phyloP scores from a whole-genome alignment of 345 rosid species.

The Aquilaria yunnanensis region DNA sequence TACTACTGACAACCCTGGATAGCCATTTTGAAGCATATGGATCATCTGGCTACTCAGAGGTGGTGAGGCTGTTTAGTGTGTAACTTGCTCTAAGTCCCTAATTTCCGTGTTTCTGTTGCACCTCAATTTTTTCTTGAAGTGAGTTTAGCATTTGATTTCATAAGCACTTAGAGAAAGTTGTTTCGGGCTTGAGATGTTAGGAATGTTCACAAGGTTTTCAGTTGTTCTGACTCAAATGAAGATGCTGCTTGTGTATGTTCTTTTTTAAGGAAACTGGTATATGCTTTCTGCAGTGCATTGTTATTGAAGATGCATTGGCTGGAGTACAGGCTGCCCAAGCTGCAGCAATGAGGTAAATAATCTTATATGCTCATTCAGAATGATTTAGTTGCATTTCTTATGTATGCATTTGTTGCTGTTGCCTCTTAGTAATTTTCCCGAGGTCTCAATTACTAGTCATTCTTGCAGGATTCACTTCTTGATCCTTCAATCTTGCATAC shows the following conservation, averaged over 20 bases:
- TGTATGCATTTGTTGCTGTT: background rate
- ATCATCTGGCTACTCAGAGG: too few relatives aligned
- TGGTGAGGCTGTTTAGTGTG: too few relatives aligned
- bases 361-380: conserved; percentile 6
- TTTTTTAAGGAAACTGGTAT: conserved; percentile 6
- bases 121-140: too few relatives aligned
- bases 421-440: background rate
- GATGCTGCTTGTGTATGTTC: background rate
- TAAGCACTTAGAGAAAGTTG: too few relatives aligned
- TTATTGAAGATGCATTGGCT: conserved; percentile 93
- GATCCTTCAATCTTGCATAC: background rate
- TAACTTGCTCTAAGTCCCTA: too few relatives aligned
- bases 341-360: conserved; percentile 76
- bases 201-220: background rate
- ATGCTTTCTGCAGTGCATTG: conserved; percentile 57
- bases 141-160: too few relatives aligned
- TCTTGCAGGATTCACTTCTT: conserved; percentile 6
- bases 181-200: background rate
- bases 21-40: too few relatives aligned
- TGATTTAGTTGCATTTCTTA: conserved; percentile 1
- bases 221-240: conserved; percentile 2
- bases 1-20: too few relatives aligned
- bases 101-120: too few relatives aligned
- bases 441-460: background rate
- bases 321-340: conserved; percentile 97